These are phyloP conservation scores for Sonneratia caseolaris DNA, from an alignment of 345 rosid species.

Conservation along the genomic window DNA sequence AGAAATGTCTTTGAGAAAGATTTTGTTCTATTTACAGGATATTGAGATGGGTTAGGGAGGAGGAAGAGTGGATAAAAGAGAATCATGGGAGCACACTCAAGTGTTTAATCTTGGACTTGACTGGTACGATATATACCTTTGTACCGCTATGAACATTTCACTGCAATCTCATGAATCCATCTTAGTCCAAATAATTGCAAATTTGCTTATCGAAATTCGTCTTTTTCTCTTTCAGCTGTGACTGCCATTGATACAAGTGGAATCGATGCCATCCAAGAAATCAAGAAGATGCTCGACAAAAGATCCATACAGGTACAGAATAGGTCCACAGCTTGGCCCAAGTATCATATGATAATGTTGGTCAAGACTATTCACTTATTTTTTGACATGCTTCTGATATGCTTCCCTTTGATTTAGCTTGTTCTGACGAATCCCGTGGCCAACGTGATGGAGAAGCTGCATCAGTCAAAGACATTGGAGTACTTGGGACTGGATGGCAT, in stretches of 20 bases:
- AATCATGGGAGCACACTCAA: constrained; percentile 36
- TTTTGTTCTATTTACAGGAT: constrained; percentile 31
- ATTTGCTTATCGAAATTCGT: background rate
- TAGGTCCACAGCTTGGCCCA: background rate
- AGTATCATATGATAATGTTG: background rate
- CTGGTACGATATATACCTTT: constrained; percentile 32
- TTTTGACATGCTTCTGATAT: background rate
- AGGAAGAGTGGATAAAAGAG: constrained; percentile 58
- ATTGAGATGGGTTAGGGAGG: constrained; percentile 78
- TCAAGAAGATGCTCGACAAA: constrained; percentile 55
- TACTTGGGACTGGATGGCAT: constrained; percentile 33
- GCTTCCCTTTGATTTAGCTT: constrained; percentile 17
- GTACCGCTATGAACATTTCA: background rate
- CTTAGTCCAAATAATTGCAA: background rate
- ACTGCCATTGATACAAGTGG: constrained; percentile 91
- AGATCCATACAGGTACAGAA: constrained; percentile 53
- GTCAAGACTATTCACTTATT: background rate
- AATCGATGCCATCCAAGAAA: constrained; percentile 47
- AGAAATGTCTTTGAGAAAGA: background rate
- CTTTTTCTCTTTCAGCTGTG: constrained; percentile 45
- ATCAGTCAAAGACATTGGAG: constrained; percentile 30
- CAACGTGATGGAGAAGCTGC: constrained; percentile 54
- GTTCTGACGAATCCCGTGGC: constrained; percentile 56
- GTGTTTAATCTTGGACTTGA: constrained; percentile 77
- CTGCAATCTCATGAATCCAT: too few species aligned